Evolutionary conservation across 1,139 yeast species (phyloP).

Genomic region (Blastobotrys raffinosifermentans): DNA sequence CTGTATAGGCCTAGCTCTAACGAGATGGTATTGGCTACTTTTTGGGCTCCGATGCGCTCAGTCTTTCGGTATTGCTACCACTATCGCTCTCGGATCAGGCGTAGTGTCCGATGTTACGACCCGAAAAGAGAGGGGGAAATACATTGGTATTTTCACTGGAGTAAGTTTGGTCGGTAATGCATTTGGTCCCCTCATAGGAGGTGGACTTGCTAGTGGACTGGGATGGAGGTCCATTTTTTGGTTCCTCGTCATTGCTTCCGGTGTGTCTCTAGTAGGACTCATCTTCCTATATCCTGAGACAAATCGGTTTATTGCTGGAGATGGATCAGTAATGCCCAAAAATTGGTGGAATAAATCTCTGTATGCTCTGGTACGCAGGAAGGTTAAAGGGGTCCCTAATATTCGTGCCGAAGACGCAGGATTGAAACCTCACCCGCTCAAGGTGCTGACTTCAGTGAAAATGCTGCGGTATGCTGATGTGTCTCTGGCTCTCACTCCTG

Average conservation of each 20-base stretch:
- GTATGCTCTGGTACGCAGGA: slow-evolving; percentile 18
- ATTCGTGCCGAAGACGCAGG: slow-evolving; percentile 21
- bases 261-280: slow-evolving; percentile 35
- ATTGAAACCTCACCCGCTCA: slow-evolving; percentile 32
- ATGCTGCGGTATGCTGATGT: slow-evolving; percentile 32
- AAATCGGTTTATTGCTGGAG: slow-evolving; percentile 60
- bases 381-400: slow-evolving; percentile 16
- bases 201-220: slow-evolving; percentile 52
- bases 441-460: slow-evolving; percentile 33
- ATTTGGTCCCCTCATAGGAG: slow-evolving; percentile 71
- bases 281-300: slow-evolving; percentile 59
- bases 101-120: slow-evolving; percentile 63
- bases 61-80: slow-evolving; percentile 65
- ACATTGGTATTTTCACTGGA: slow-evolving; percentile 57
- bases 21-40: slow-evolving; percentile 48
- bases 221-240: slow-evolving; percentile 76
- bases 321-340: slow-evolving; percentile 51
- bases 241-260: slow-evolving; percentile 60
- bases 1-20: slow-evolving; percentile 54
- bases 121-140: slow-evolving; percentile 56
- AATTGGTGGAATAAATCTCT: slow-evolving; percentile 41
- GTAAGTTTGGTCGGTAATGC: slow-evolving; percentile 67
- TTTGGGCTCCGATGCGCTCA: slow-evolving; percentile 59
- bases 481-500: slow-evolving; percentile 42
- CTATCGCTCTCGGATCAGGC: slow-evolving; percentile 61